Percentiles rank a stretch among this genome's conserved stretches.
phyloP scores from a whole-genome alignment of 1,284 basidiomycete genomes.

The Cutaneotrichosporon cutaneum region DNA sequence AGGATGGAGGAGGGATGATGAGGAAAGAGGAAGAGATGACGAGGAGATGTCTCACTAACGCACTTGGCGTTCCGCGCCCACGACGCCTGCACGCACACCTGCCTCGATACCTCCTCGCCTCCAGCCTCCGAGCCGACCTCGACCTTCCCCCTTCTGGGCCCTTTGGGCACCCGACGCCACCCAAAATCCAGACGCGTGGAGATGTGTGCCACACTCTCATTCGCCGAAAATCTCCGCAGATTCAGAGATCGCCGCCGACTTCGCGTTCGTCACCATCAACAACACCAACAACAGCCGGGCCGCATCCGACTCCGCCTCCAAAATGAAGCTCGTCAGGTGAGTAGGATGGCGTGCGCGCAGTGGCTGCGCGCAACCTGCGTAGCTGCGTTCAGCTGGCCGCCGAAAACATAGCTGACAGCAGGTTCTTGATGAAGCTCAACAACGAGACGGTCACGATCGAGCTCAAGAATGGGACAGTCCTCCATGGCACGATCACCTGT shows the following conservation, averaged over 20 bases:
- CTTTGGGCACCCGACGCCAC: not conserved
- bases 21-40: conserved; percentile 12
- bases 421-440: conserved; percentile 99
- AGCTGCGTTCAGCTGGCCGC: not conserved
- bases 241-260: not conserved
- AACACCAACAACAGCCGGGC: conserved; percentile 9
- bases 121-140: too few relatives aligned
- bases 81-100: not conserved
- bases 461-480: conserved; percentile 93
- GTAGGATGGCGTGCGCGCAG: conserved; percentile 2
- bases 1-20: conserved; percentile 3
- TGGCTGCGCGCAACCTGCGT: not conserved
- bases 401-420: conserved; percentile 43
- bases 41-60: not conserved
- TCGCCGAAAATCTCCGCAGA: conserved; percentile 9
- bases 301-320: conserved; percentile 47
- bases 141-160: too few relatives aligned
- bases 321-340: conserved; percentile 56
- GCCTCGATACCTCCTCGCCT: too few relatives aligned
- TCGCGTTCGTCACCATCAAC: conserved; percentile 5
- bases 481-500: conserved; percentile 98
- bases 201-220: not conserved
- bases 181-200: not conserved
- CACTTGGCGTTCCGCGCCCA: not conserved
- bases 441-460: conserved; percentile 99